Evolutionary conservation across 371 early-diverging fungal genomes (phyloP), one percentile per base, ranked within the genome.

Genomic region (Encephalitozoon romaleae): DNA sequence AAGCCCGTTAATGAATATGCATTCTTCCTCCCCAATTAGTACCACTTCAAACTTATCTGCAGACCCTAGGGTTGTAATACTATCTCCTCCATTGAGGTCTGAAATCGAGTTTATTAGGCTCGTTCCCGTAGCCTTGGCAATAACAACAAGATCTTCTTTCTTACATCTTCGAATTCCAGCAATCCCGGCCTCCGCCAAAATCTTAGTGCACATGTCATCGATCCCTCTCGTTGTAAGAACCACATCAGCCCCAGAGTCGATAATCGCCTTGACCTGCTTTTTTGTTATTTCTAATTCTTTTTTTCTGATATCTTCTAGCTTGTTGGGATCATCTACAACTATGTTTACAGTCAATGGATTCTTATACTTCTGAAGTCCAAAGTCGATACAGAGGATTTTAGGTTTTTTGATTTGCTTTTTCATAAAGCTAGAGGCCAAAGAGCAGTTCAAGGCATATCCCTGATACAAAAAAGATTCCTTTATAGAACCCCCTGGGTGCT

Each of bases 191-290:
- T 98, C 98, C 63, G 94, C 92, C 82, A 98, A 93, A 75, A 91
- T 86, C 88, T 96, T 98, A 74, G 94, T 87, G 86, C 95, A 96
- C 81, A 94, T 86, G 81, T 98, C 98, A 86, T 98, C 98, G 82
- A 98, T 95, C 69, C 98, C 98, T 86, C 95, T 95, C 53, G 97
- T 98, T 32, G 95, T 95, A 72, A 99, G 85, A 55, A 99, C 90
- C 34, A 98, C 96, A 80, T 94, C 97, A 71, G 95, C 98, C 26
- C 98, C 98, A 2, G 95, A 89, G 18, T 83, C 92, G 51, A 97
- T 85, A 78, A 98, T 94, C 87, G 93, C 93, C 82, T 93, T 87
- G 74, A 94, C 92, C 52, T 94, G 89, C 82, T 95, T 96, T 15
- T 90, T 89, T 0, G 97, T 96, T 72, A 96, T 94, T 70, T 93